Evolutionary conservation across 2,329 filamentous ascomycete species (phyloP).

Genomic region (Chaetomium strumarium): DNA sequence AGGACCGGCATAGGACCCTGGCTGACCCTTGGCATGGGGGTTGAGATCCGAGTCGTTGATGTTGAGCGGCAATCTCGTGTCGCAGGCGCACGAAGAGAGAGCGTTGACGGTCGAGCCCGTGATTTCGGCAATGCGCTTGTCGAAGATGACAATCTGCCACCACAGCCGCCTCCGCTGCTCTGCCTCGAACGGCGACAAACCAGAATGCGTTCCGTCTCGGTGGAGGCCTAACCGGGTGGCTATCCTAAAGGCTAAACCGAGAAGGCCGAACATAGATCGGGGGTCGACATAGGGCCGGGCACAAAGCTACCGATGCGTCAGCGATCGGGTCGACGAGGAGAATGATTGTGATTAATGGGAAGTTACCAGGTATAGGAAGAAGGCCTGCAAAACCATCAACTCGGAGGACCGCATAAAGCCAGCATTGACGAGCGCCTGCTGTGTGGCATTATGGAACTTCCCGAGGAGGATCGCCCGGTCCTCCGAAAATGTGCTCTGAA

Average conservation of each 20-base stretch:
- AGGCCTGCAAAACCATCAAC: conserved; percentile 60
- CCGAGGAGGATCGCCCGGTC: conserved; percentile 44
- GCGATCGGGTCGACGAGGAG: conserved; percentile 8
- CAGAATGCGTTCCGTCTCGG: conserved; percentile 50
- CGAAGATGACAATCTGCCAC: conserved; percentile 66
- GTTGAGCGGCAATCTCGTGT: conserved; percentile 54
- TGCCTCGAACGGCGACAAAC: conserved; percentile 52
- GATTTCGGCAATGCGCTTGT: conserved; percentile 63
- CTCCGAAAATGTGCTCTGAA: conserved; percentile 46
- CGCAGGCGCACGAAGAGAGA: conserved; percentile 44
- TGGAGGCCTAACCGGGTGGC: conserved; percentile 66
- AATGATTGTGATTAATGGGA: conserved; percentile 13
- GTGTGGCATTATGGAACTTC: conserved; percentile 52
- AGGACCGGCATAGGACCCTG: conserved; percentile 42
- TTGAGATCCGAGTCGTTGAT: conserved; percentile 57
- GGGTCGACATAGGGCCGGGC: conserved; percentile 56
- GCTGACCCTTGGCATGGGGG: conserved; percentile 49
- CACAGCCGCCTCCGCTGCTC: conserved; percentile 67
- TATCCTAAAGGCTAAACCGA: conserved; percentile 61
- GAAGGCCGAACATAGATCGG: conserved; percentile 52
- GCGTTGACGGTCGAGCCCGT: conserved; percentile 53
- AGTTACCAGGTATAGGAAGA: conserved; percentile 58
- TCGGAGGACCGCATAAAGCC: conserved; percentile 62
- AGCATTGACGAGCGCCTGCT: conserved; percentile 61
- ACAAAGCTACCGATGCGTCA: conserved; percentile 39